phyloP scores from a whole-genome alignment of 1,139 yeast genomes.

The Sugiyamaella paludigena region DNA sequence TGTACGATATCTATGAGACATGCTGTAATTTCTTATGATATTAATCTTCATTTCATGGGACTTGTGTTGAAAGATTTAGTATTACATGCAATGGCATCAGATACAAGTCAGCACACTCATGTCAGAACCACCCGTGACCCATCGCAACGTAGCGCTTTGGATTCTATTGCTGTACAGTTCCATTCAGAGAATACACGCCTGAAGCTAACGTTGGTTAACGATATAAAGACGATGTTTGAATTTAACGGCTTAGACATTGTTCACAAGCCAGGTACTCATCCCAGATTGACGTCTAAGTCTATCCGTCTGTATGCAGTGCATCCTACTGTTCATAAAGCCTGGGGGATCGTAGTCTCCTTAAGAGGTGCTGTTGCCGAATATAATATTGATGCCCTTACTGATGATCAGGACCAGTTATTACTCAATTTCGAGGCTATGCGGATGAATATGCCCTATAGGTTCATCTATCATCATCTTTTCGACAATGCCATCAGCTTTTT shows the following conservation, averaged over 20 bases:
- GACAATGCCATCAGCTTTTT: conserved; percentile 62
- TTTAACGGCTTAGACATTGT: conserved; percentile 42
- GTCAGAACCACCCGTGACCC: neutral
- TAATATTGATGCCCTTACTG: conserved; percentile 15
- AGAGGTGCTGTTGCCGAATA: conserved; percentile 30
- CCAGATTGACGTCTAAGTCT: conserved; percentile 38
- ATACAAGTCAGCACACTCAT: neutral
- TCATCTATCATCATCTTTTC: conserved; percentile 60
- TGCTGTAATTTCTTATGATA: conserved; percentile 30
- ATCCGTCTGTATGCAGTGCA: conserved; percentile 53
- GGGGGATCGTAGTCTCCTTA: conserved; percentile 41
- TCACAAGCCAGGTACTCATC: conserved; percentile 36
- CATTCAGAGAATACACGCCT: conserved; percentile 44
- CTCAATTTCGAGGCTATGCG: conserved; percentile 37
- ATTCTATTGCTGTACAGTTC: conserved; percentile 40
- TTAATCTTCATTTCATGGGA: conserved; percentile 33
- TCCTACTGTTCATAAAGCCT: conserved; percentile 49
- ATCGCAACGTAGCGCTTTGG: conserved; percentile 5
- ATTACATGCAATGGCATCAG: conserved; percentile 22
- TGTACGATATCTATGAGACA: conserved; percentile 31
- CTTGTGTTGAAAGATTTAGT: conserved; percentile 21
- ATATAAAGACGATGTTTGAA: conserved; percentile 53
- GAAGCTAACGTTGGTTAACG: conserved; percentile 50
- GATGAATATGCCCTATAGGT: conserved; percentile 56
- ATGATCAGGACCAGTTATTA: conserved; percentile 23